Evolutionary conservation across 257 asterid species (phyloP).

Genomic region (Salvia hispanica): DNA sequence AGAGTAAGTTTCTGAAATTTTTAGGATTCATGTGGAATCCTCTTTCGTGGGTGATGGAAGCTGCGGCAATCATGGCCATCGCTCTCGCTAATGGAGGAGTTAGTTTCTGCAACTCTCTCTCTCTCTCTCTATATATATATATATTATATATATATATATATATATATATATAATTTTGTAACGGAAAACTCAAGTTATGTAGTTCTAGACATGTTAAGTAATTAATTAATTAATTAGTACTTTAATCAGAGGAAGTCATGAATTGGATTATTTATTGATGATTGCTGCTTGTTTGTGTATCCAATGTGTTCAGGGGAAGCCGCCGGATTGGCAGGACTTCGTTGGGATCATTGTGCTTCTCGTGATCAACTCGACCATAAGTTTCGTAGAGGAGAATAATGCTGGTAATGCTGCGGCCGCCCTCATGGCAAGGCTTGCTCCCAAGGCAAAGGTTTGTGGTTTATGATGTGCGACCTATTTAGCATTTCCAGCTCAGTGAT

Average conservation of each 20-base stretch:
- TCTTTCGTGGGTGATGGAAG: constrained; percentile 52
- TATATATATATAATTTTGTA: not conserved
- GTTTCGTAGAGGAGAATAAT: constrained; percentile 61
- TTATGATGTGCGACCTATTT: constrained; percentile 1
- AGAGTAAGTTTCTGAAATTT: constrained; percentile 53
- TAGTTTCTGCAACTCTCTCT: constrained; percentile 21
- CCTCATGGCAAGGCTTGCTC: constrained; percentile 63
- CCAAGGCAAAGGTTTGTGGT: constrained; percentile 50
- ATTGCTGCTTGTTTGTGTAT: not conserved
- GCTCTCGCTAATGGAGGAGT: constrained; percentile 68
- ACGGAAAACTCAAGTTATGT: not conserved
- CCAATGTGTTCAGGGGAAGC: constrained; percentile 40
- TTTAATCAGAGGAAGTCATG: constrained; percentile 13
- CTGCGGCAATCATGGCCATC: constrained; percentile 62
- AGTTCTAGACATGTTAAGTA: constrained; percentile 3
- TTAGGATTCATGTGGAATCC: constrained; percentile 45
- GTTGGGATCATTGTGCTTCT: constrained; percentile 56
- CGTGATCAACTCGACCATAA: constrained; percentile 57
- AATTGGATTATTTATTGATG: constrained; percentile 3
- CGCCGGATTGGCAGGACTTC: constrained; percentile 66
- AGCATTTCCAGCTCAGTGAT: constrained; percentile 14
- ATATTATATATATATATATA: no score
- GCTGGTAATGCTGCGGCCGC: constrained; percentile 70
- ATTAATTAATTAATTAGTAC: not conserved
- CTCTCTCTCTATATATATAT: not conserved